A percentile compares a stretch with the other conserved stretches of the same genome.
These are phyloP conservation scores for Chondrus crispus DNA, from an alignment of 23 red algal species.

Conservation along the genomic window DNA sequence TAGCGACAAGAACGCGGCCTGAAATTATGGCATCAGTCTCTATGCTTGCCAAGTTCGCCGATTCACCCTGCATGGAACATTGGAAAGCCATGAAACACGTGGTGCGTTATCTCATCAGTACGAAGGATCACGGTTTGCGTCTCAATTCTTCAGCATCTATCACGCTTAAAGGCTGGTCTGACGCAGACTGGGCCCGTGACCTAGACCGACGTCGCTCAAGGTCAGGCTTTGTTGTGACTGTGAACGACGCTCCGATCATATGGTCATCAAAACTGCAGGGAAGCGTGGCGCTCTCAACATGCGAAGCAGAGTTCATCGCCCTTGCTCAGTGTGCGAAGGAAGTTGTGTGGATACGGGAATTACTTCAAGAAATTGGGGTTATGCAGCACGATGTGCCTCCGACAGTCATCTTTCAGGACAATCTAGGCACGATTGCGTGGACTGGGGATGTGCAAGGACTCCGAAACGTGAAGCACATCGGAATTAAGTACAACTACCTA, in stretches of 20 bases:
- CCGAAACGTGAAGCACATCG: slow-evolving; percentile 13
- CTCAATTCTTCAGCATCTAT: too few relatives aligned
- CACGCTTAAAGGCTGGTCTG: not conserved
- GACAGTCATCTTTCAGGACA: not conserved
- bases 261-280: slow-evolving; percentile 3
- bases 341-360: not conserved
- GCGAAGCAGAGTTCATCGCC: slow-evolving; percentile 4
- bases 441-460: not conserved
- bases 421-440: not conserved
- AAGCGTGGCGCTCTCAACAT: not conserved
- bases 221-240: not conserved
- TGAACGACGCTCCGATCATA: not conserved
- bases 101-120: not conserved
- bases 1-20: not conserved
- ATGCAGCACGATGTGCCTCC: too few relatives aligned
- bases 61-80: not conserved
- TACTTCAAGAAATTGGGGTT: slow-evolving; percentile 2
- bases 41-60: not conserved
- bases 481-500: not conserved
- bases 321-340: not conserved
- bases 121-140: not conserved
- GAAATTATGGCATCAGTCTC: not conserved
- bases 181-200: slow-evolving; percentile 32
- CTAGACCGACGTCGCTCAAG: not conserved
- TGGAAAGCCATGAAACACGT: not conserved